A percentile compares a stretch with the other conserved stretches of the same genome.
Conservation (phyloP, 2,329 filamentous ascomycete genomes). For the Calonectria fujianensis region DNA sequence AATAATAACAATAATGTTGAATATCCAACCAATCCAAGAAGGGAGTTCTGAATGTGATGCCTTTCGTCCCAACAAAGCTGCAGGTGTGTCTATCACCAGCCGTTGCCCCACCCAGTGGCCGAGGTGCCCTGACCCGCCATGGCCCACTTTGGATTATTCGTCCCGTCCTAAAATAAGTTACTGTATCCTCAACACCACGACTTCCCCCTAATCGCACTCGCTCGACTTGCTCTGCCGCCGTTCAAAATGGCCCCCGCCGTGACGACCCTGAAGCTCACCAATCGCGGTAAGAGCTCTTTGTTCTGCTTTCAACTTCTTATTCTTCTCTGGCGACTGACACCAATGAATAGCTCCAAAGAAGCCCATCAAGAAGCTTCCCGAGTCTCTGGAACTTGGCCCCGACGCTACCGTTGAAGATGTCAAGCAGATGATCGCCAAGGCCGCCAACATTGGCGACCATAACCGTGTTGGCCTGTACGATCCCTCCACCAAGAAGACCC, state of each 20-base stretch:
- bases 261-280: constrained; percentile 66
- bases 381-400: constrained; percentile 68
- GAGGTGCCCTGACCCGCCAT: constrained; percentile 23
- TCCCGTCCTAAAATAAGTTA: constrained; percentile 12
- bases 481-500: constrained; percentile 75
- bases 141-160: constrained; percentile 24
- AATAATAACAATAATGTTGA: background rate
- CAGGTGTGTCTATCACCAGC: background rate
- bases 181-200: constrained; percentile 32
- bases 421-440: constrained; percentile 73
- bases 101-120: constrained; percentile 24
- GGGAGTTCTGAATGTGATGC: background rate
- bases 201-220: background rate
- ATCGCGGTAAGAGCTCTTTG: constrained; percentile 58
- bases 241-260: constrained; percentile 55
- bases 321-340: constrained; percentile 22
- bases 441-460: constrained; percentile 71
- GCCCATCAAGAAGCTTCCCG: constrained; percentile 73
- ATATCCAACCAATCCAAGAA: constrained; percentile 5
- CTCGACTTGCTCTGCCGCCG: constrained; percentile 26
- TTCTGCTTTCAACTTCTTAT: background rate
- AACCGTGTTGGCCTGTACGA: constrained; percentile 79
- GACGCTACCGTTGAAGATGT: constrained; percentile 76
- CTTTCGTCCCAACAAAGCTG: constrained; percentile 28
- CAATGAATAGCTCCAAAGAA: constrained; percentile 65